phyloP scores from a whole-genome alignment of 306 rosid species.

The Quercus parvula region DNA sequence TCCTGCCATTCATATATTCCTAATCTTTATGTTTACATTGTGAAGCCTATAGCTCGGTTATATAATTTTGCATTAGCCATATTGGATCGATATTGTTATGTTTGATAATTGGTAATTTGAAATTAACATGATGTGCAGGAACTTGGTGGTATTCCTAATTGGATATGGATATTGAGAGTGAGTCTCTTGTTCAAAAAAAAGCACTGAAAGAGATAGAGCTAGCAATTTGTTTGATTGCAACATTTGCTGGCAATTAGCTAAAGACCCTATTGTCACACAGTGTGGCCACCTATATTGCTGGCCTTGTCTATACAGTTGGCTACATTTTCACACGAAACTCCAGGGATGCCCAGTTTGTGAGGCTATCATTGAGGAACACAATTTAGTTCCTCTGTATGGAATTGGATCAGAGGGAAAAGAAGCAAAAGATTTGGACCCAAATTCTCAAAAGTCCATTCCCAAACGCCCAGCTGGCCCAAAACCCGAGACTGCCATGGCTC shows the following conservation, averaged over 20 bases:
- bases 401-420: not conserved
- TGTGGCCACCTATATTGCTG: constrained; percentile 30
- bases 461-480: not conserved
- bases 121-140: too few relatives aligned
- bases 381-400: constrained; percentile 6
- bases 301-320: constrained; percentile 23
- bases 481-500: not conserved
- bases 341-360: constrained; percentile 1
- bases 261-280: constrained; percentile 17
- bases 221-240: constrained; percentile 17
- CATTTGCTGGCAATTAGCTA: constrained; percentile 14
- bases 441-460: not conserved
- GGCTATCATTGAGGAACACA: constrained; percentile 2
- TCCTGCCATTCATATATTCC: too few relatives aligned
- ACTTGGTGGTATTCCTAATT: too few relatives aligned
- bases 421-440: not conserved
- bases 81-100: too few relatives aligned
- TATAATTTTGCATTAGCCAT: too few relatives aligned
- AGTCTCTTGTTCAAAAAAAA: too few relatives aligned
- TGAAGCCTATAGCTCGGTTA: too few relatives aligned
- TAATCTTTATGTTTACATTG: too few relatives aligned
- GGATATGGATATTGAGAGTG: too few relatives aligned
- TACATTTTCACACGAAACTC: not conserved
- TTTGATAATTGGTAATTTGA: too few relatives aligned
- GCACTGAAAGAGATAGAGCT: not conserved